phyloP scores from a whole-genome alignment of 2,329 filamentous ascomycete species.

The Didymosphaeria variabile region DNA sequence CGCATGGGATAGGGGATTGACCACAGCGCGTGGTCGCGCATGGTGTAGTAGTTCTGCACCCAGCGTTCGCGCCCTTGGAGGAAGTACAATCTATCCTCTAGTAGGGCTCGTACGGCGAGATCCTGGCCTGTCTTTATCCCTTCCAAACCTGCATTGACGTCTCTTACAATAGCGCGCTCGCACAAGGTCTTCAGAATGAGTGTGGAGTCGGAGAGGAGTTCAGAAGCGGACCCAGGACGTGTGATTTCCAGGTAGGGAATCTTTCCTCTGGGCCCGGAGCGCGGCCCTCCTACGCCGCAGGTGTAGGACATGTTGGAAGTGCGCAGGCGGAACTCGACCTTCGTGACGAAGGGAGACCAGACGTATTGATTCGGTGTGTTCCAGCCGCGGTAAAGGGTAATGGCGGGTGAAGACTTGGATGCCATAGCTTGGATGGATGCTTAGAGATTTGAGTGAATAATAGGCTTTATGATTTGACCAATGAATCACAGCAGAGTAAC shows the following conservation, averaged over 20 bases:
- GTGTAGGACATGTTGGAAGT: constrained; percentile 61
- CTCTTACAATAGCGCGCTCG: constrained; percentile 52
- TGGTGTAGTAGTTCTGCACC: constrained; percentile 67
- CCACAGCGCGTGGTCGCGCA: constrained; percentile 63
- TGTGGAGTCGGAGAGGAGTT: constrained; percentile 60
- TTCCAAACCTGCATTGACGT: constrained; percentile 60
- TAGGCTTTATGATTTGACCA: background rate
- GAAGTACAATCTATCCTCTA: constrained; percentile 70
- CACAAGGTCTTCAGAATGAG: constrained; percentile 63
- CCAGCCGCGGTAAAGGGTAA: constrained; percentile 63
- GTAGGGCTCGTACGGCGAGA: constrained; percentile 61
- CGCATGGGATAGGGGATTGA: constrained; percentile 63
- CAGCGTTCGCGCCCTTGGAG: constrained; percentile 65
- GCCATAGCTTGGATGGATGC: constrained; percentile 7
- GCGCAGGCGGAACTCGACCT: constrained; percentile 69
- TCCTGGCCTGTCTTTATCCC: constrained; percentile 57
- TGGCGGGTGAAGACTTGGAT: constrained; percentile 11
- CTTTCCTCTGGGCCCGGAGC: constrained; percentile 64
- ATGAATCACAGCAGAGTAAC: background rate
- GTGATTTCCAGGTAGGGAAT: constrained; percentile 64
- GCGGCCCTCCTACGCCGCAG: constrained; percentile 56
- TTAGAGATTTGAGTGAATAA: background rate
- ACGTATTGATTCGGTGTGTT: constrained; percentile 54
- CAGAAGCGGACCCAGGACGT: constrained; percentile 20
- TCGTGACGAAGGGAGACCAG: constrained; percentile 71